Conservation (phyloP, 2,329 filamentous ascomycete genomes). For the Aspergillus ochraceoroseus region DNA sequence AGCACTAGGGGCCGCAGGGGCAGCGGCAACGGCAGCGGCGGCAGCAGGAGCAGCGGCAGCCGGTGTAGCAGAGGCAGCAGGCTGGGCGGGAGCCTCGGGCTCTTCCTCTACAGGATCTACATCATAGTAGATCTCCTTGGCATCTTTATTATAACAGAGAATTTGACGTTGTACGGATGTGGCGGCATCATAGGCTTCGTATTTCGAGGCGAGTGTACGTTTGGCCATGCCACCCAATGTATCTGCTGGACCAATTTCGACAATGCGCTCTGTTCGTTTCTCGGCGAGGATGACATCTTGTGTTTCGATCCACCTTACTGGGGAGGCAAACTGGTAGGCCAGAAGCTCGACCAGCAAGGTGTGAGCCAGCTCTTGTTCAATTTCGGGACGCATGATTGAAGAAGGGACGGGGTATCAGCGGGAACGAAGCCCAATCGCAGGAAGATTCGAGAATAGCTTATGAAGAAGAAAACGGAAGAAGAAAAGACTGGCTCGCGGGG, state of each 20-base stretch:
- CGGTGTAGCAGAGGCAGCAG: slow-evolving; percentile 38
- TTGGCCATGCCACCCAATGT: slow-evolving; percentile 97
- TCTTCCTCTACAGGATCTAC: slow-evolving; percentile 94
- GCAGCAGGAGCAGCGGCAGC: slow-evolving; percentile 43
- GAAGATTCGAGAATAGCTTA: not conserved
- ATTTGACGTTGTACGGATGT: slow-evolving; percentile 96
- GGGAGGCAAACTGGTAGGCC: slow-evolving; percentile 98
- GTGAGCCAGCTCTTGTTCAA: slow-evolving; percentile 98
- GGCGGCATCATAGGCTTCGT: slow-evolving; percentile 96
- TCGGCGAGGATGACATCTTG: slow-evolving; percentile 99
- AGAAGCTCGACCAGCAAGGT: slow-evolving; percentile 97
- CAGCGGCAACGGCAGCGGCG: slow-evolving; percentile 51
- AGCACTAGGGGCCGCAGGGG: slow-evolving; percentile 60
- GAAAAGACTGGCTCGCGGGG: too few species aligned
- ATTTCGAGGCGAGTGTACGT: slow-evolving; percentile 90
- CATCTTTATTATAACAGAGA: slow-evolving; percentile 98
- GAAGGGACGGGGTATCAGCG: slow-evolving; percentile 20
- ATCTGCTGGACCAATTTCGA: slow-evolving; percentile 94
- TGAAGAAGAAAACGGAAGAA: too few species aligned
- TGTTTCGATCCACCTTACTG: slow-evolving; percentile 99
- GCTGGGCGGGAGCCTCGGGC: slow-evolving; percentile 51
- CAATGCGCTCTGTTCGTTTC: slow-evolving; percentile 92
- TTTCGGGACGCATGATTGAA: slow-evolving; percentile 83
- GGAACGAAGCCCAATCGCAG: slow-evolving; percentile 1
- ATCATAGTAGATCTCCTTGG: slow-evolving; percentile 99